Evolutionary conservation across 257 asterid genomes (phyloP).

Genomic region (Galeopsis tetrahit): DNA sequence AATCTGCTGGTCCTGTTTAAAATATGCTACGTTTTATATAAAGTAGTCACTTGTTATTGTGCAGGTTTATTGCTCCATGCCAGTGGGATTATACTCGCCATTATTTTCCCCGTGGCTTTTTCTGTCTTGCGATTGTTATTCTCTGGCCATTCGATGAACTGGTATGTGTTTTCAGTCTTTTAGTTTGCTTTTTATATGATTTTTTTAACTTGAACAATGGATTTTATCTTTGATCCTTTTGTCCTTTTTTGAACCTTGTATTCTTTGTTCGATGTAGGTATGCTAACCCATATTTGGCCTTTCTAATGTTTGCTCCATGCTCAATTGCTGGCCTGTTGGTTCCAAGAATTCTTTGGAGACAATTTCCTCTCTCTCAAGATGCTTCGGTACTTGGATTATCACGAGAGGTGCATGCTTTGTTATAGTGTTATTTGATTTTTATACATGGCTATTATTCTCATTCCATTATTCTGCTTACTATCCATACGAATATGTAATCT

Average conservation of each 20-base stretch:
- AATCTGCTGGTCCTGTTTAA: constrained; percentile 20
- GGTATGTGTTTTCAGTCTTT: constrained; percentile 51
- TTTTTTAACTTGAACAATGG: constrained; percentile 12
- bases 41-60: constrained; percentile 34
- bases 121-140: constrained; percentile 74
- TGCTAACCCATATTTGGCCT: constrained; percentile 80
- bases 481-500: not conserved
- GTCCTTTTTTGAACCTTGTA: constrained; percentile 27
- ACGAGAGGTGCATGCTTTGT: constrained; percentile 59
- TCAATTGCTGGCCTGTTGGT: constrained; percentile 81
- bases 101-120: constrained; percentile 67
- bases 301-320: constrained; percentile 86
- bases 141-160: constrained; percentile 78
- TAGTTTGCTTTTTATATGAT: constrained; percentile 29
- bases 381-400: constrained; percentile 49
- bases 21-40: constrained; percentile 13
- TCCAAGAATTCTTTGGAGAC: constrained; percentile 71
- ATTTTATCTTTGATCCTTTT: constrained; percentile 17
- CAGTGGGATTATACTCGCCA: constrained; percentile 66
- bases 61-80: constrained; percentile 82
- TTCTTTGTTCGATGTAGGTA: constrained; percentile 57
- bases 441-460: constrained; percentile 6
- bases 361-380: constrained; percentile 74
- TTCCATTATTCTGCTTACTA: constrained; percentile 13
- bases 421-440: constrained; percentile 23